Base-by-base conservation (phyloP, 768 basidiomycete genomes). In the Russula griseocarnosa region DNA sequence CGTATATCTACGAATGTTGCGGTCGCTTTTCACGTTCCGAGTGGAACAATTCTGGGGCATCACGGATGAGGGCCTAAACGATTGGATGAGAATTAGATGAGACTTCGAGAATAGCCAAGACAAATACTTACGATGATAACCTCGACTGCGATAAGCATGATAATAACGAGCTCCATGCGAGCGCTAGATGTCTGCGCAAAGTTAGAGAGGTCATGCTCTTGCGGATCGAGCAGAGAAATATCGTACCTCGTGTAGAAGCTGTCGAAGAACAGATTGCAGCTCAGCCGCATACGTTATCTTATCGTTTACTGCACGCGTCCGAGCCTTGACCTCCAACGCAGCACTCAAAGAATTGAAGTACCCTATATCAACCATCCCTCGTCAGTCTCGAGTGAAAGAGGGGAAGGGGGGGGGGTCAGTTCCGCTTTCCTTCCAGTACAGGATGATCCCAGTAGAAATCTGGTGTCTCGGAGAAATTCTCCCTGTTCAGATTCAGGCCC, bases 391-490 rank as follows among this genome's bases (percentile, higher is more conserved):
- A 54, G 55, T 24, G 13, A 32, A 34, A 40, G 14, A 40, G 28
- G 49, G 28, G 5, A 5, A 7, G 34, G 9, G n/a, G n/a, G n/a
- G n/a, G n/a, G 5, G 20, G 26, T 13, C 38, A 10, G 40, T 20
- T 50, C 20, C 6, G 63, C 83, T 38, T 65, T 86, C 91, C 80
- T 78, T 98, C 95, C 6, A 98, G 80, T 66, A 87, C 90, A 0
- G 94, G 92, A 71, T 97, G 92, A 20, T 88, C 82, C 95, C 96
- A 98, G 73, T 97, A 94, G 68, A 98, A 88, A 74, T 97, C 90
- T 0, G 91, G 92, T 0, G 87, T 86, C 70, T 95, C 94, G 53
- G 86, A 86, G 70, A 94, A 92, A 70, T 93, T 95, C 72, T 93
- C 89, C 51, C 88, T 79, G 70, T 90, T 93, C 58, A 98, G 82